A percentile compares a stretch with the other conserved stretches of the same genome.
Conservation (phyloP, 345 rosid genomes). For the Zanthoxylum bungeanum region DNA sequence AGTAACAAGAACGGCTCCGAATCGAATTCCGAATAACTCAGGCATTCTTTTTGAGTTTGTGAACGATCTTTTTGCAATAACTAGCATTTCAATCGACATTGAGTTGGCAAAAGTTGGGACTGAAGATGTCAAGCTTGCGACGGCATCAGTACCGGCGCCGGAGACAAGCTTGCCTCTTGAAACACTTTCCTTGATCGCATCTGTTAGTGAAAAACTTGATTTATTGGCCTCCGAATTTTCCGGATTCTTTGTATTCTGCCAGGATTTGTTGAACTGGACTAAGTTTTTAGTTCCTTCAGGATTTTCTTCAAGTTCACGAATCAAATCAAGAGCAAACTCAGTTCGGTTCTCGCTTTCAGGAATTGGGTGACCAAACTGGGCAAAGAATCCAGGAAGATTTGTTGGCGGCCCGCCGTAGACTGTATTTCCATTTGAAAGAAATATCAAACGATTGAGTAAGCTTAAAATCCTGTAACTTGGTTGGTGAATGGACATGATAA, state of each 20-base stretch:
- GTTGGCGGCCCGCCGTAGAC: conserved; percentile 26
- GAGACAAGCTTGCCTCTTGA: conserved; percentile 8
- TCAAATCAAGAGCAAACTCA: conserved; percentile 37
- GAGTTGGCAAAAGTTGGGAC: conserved; percentile 29
- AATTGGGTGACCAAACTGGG: conserved; percentile 26
- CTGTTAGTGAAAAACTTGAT: no score
- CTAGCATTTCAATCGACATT: conserved; percentile 28
- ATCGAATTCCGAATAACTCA: not conserved
- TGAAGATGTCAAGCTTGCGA: no score
- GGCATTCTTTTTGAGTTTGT: conserved; percentile 18
- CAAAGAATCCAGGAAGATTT: conserved; percentile 19
- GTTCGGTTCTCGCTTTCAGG: conserved; percentile 22
- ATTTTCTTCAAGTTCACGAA: conserved; percentile 23
- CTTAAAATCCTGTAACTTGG: conserved; percentile 35
- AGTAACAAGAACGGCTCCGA: conserved; percentile 10
- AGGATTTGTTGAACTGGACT: not conserved
- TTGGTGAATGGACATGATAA: conserved; percentile 36
- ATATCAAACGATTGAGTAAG: conserved; percentile 25
- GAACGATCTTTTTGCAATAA: conserved; percentile 23
- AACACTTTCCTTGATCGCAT: conserved; percentile 9
- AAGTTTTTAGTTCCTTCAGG: conserved; percentile 8
- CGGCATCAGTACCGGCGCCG: conserved; percentile 4
- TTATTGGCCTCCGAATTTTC: no score
- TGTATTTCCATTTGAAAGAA: conserved; percentile 29
- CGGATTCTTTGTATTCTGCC: not conserved